Evolutionary conservation across 371 early-diverging fungal species (phyloP).

Genomic region (Mortierella sp.): DNA sequence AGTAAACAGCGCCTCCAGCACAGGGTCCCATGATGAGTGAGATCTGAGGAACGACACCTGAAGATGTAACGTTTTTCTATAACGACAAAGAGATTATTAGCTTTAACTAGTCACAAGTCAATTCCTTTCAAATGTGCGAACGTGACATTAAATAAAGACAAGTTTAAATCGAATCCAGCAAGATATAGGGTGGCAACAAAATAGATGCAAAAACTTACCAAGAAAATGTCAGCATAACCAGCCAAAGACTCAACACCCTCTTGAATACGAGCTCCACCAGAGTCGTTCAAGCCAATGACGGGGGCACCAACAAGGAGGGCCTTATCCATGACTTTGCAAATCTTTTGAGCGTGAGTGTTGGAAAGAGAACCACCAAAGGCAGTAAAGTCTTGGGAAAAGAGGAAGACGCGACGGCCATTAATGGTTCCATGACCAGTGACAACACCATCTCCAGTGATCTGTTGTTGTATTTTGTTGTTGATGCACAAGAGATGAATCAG

Average conservation of each 20-base stretch:
- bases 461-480: neutral
- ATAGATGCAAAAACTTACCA: slow-evolving; percentile 56
- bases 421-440: slow-evolving; percentile 96
- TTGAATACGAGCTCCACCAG: slow-evolving; percentile 98
- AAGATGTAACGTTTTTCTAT: slow-evolving; percentile 88
- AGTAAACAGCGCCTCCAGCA: slow-evolving; percentile 97
- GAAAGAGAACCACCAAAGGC: slow-evolving; percentile 94
- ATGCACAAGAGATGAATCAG: neutral
- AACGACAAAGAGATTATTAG: neutral
- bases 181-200: no score
- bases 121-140: no score
- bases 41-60: slow-evolving; percentile 96
- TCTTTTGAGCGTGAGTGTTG: slow-evolving; percentile 92
- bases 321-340: slow-evolving; percentile 96
- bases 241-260: slow-evolving; percentile 97
- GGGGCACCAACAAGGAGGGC: slow-evolving; percentile 96
- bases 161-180: no score
- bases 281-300: slow-evolving; percentile 96
- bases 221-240: slow-evolving; percentile 97
- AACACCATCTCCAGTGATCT: slow-evolving; percentile 95
- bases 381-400: slow-evolving; percentile 97
- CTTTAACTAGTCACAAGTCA: neutral
- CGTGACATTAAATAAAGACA: no score
- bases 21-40: slow-evolving; percentile 98
- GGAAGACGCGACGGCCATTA: slow-evolving; percentile 91